Evolutionary conservation across 2,329 filamentous ascomycete species (phyloP), one percentile per base, ranked within the genome.

Genomic region (Phyllosticta ampelicida): DNA sequence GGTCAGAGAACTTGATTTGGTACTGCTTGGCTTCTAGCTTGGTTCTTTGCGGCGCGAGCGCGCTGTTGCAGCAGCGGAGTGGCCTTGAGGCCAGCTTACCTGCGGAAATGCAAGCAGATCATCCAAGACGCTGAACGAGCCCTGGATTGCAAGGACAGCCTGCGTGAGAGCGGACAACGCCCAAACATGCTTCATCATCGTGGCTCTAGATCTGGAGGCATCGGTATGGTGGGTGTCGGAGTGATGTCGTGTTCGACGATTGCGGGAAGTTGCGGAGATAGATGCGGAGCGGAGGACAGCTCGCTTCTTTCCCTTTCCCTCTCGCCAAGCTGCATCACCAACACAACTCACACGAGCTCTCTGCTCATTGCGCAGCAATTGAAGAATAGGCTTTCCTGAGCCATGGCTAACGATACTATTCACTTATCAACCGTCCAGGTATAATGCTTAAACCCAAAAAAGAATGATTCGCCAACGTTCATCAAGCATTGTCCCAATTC

Each of bases 31-130:
- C 18, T 36, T 61, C 18, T 61, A 36, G 10, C 11, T 23, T 9
- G 23, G 9, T 51, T 44, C 3, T 44, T n/a, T 3, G 13, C 13
- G 36, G 52, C 53, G 53, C n/a, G 29, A 21, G 49, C 54, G 60
- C 29, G 50, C 26, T 50, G 13, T 23, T 20, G 30, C 21, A 18
- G 30, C 21, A 18, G n/a, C 44, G 20, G 26, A 48, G 53, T 36
- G 36, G 48, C 30, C 19, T 18, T 51, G 57, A 52, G 51, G 52
- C 49, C 52, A 55, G 57, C 77, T 62, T 77, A 92, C 89, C 80
- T 94, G 89, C 10, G 91, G 91, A 73, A 87, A 90, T 18, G 90
- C 90, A 59, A 95, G 80, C 55, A 96, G 73, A 70, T 96, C 91
- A 68, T 95, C 89, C 67, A 94, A 85, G 59, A 95, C 87, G 74